Evolutionary conservation across 1,284 basidiomycete species (phyloP).

Genomic region (Microbotryum scabiosae): DNA sequence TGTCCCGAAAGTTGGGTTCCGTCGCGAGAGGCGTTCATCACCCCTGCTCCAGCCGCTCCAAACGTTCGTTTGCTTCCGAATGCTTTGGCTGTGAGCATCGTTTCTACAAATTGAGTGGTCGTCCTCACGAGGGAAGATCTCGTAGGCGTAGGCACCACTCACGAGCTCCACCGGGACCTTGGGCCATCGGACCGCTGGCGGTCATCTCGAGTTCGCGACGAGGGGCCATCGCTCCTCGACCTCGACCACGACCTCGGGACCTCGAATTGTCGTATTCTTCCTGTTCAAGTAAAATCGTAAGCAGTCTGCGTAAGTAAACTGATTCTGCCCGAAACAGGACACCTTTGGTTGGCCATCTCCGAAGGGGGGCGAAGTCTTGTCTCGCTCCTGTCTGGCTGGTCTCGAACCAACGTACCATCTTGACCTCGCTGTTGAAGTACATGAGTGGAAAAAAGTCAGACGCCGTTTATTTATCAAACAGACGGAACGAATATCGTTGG

Average conservation of each 20-base stretch:
- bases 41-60: conserved; percentile 18
- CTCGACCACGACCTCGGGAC: conserved; percentile 13
- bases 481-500: no score
- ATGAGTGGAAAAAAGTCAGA: not conserved
- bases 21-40: conserved; percentile 28
- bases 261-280: conserved; percentile 12
- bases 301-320: no score
- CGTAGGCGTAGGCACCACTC: not conserved
- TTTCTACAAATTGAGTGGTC: not conserved
- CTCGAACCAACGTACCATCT: conserved; percentile 13
- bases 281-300: not conserved
- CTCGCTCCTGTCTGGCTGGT: no score
- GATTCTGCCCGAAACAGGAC: no score
- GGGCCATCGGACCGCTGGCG: conserved; percentile 30
- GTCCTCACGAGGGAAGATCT: not conserved
- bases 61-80: conserved; percentile 11
- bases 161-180: conserved; percentile 29
- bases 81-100: conserved; percentile 6
- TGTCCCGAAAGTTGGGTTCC: conserved; percentile 6
- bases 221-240: conserved; percentile 5
- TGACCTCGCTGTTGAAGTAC: conserved; percentile 16
- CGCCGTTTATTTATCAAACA: no score
- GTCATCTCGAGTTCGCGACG: conserved; percentile 29
- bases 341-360: no score
- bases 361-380: no score